These are phyloP conservation scores for Pichia sp. DNA, from an alignment of 1,139 yeast genomes.

Conservation along the genomic window DNA sequence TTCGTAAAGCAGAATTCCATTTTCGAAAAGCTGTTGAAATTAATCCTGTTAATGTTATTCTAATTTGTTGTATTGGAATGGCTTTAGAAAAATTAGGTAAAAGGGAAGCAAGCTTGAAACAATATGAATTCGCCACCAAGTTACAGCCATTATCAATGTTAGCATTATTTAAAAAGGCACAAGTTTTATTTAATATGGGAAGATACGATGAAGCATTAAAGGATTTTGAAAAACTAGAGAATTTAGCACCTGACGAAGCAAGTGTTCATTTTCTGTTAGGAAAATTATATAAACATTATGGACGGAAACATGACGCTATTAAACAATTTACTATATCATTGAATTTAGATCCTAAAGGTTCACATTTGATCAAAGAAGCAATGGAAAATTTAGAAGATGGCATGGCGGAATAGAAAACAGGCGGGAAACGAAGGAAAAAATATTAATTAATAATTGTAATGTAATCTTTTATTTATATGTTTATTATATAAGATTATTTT, in stretches of 20 bases:
- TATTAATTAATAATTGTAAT: too few species aligned
- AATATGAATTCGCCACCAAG: conserved; percentile 77
- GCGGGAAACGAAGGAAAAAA: too few species aligned
- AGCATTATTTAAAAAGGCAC: conserved; percentile 87
- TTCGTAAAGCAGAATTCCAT: conserved; percentile 77
- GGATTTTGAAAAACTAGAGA: conserved; percentile 65
- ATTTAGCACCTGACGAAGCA: conserved; percentile 90
- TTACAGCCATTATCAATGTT: conserved; percentile 82
- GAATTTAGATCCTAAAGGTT: conserved; percentile 90
- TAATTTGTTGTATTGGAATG: conserved; percentile 93
- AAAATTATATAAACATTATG: conserved; percentile 72
- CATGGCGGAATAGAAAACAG: neutral
- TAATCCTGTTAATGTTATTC: conserved; percentile 84
- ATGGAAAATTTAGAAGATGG: conserved; percentile 43
- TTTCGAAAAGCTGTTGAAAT: conserved; percentile 83
- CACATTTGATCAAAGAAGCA: conserved; percentile 80
- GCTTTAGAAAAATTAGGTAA: conserved; percentile 74
- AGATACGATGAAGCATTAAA: conserved; percentile 65
- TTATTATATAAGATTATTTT: neutral
- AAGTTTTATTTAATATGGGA: conserved; percentile 65
- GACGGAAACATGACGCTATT: conserved; percentile 72
- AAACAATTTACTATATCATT: conserved; percentile 84
- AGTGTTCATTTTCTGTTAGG: conserved; percentile 88
- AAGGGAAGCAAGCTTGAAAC: conserved; percentile 67
- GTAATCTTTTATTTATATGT: too few species aligned